These are phyloP conservation scores for Biscogniauxia mediterranea DNA, from an alignment of 2,329 filamentous ascomycete genomes.

Conservation along the genomic window DNA sequence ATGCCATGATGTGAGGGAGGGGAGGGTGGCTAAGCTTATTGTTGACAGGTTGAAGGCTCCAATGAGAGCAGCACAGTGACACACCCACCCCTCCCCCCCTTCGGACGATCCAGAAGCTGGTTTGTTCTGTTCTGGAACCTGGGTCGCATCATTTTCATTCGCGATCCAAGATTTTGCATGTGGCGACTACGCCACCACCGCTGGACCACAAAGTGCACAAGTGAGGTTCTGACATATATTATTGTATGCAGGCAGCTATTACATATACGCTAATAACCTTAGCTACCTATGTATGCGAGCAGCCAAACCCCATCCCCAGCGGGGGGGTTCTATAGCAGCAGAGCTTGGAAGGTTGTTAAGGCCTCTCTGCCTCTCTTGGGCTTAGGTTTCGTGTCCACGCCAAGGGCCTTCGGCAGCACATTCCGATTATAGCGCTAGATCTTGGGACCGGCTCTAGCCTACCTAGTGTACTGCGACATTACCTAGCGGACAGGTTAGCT, in stretches of 20 bases:
- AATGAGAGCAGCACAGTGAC: not conserved
- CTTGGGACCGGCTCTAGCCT: not conserved
- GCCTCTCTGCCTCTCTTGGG: not conserved
- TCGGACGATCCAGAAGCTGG: not conserved
- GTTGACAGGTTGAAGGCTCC: not conserved
- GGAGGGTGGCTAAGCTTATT: not conserved
- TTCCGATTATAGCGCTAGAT: not conserved
- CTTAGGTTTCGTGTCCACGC: not conserved
- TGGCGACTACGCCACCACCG: not conserved
- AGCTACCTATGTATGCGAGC: too few species aligned
- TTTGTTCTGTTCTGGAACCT: not conserved
- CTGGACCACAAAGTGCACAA: not conserved
- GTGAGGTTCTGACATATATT: not conserved
- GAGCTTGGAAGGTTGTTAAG: not conserved
- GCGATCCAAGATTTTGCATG: not conserved
- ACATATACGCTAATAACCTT: too few species aligned
- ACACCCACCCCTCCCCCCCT: too few species aligned
- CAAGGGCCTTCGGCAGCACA: not conserved
- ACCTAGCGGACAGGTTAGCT: not conserved
- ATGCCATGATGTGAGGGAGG: not conserved
- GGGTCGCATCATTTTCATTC: not conserved
- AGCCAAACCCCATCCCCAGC: not conserved
- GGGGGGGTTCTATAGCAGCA: not conserved
- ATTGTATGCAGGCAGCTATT: not conserved
- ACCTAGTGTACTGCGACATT: not conserved